A percentile compares a stretch with the other conserved stretches of the same genome.
Conservation (phyloP, 2,329 filamentous ascomycete genomes). For the Neopestalotiopsis sp. region DNA sequence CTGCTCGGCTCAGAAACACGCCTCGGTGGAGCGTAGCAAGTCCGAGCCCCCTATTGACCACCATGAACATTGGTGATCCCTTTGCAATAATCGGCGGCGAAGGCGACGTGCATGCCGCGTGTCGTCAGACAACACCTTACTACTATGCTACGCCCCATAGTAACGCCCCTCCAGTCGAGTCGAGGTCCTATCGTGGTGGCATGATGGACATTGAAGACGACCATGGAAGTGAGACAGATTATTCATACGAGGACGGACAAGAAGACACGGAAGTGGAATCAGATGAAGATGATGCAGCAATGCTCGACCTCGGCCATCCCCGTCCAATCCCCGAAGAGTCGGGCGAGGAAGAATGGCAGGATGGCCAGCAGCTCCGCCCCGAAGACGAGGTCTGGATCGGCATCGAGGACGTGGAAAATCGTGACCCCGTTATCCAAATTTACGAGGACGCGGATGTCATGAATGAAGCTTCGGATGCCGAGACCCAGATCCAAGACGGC, state of each 20-base stretch:
- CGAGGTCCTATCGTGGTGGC: slow-evolving; percentile 35
- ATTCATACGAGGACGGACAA: slow-evolving; percentile 42
- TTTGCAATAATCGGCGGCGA: slow-evolving; percentile 35
- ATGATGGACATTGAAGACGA: slow-evolving; percentile 30
- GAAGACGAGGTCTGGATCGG: slow-evolving; percentile 64
- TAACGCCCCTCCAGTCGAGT: slow-evolving; percentile 56
- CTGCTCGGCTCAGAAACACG: slow-evolving; percentile 45
- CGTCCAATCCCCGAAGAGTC: slow-evolving; percentile 28
- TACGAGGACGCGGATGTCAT: slow-evolving; percentile 26
- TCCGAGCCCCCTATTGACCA: slow-evolving; percentile 41
- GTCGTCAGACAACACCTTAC: slow-evolving; percentile 56
- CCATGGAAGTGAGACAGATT: slow-evolving; percentile 34
- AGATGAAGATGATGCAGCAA: slow-evolving; percentile 29
- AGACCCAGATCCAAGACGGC: slow-evolving; percentile 37
- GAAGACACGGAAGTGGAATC: slow-evolving; percentile 30
- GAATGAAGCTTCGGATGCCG: slow-evolving; percentile 27
- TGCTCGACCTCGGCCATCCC: slow-evolving; percentile 34
- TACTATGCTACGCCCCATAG: slow-evolving; percentile 81
- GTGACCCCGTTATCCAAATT: neutral
- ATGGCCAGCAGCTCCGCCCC: slow-evolving; percentile 38
- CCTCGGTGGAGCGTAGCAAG: slow-evolving; percentile 58
- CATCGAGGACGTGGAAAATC: slow-evolving; percentile 58
- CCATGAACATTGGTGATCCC: slow-evolving; percentile 35
- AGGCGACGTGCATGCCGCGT: slow-evolving; percentile 1
- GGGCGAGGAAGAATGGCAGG: slow-evolving; percentile 30